These are phyloP conservation scores for Ophiosphaerella narmari DNA, from an alignment of 2,329 filamentous ascomycete genomes.

Conservation along the genomic window DNA sequence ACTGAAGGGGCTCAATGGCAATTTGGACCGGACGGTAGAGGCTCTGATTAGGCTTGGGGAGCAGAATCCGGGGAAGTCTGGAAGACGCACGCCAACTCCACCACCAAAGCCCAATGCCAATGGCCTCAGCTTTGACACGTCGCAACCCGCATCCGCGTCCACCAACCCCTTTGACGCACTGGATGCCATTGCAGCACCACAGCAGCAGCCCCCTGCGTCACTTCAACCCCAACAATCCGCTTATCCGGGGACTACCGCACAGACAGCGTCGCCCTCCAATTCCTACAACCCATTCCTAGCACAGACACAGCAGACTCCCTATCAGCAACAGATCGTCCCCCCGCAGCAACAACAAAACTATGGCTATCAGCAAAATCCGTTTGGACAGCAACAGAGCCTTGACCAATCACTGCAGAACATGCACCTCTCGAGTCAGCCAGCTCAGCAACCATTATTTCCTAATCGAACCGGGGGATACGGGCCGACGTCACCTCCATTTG, in stretches of 20 bases:
- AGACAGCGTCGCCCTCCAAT: constrained; percentile 42
- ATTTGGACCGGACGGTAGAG: constrained; percentile 84
- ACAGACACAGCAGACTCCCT: constrained; percentile 37
- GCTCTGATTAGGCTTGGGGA: constrained; percentile 83
- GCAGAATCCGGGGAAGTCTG: constrained; percentile 35
- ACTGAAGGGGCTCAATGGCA: constrained; percentile 80
- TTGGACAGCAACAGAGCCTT: constrained; percentile 48
- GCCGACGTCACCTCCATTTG: constrained; percentile 43
- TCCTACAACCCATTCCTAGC: constrained; percentile 73
- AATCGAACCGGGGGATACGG: constrained; percentile 71
- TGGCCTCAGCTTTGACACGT: constrained; percentile 51
- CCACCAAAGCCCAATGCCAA: constrained; percentile 56
- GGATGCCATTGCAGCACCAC: constrained; percentile 38
- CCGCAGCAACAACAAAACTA: constrained; percentile 20
- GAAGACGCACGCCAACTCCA: constrained; percentile 55
- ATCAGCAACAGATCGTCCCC: constrained; percentile 25
- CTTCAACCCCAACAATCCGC: constrained; percentile 38
- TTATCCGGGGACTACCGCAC: constrained; percentile 26
- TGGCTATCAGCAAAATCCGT: constrained; percentile 23
- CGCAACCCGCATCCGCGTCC: constrained; percentile 27
- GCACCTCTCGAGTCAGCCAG: constrained; percentile 58
- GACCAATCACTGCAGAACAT: constrained; percentile 77
- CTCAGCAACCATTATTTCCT: constrained; percentile 64
- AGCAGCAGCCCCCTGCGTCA: constrained; percentile 31
- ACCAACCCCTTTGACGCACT: constrained; percentile 53